These are phyloP conservation scores for Solanum sejunctum DNA, from an alignment of 257 asterid species.

Conservation along the genomic window DNA sequence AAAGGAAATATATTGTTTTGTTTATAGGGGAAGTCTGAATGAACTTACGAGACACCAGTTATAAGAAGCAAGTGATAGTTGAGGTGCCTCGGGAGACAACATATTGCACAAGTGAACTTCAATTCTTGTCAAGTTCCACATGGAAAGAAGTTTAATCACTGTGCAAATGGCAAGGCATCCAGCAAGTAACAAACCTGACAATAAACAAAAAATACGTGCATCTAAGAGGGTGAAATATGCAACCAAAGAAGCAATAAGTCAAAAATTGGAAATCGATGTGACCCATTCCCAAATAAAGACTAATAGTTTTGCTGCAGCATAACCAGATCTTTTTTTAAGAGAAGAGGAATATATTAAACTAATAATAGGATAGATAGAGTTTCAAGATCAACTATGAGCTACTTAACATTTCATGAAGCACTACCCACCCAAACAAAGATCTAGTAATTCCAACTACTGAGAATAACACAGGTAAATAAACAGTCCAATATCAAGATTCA, in stretches of 20 bases:
- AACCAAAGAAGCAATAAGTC: neutral
- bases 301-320: neutral
- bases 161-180: conserved; percentile 59
- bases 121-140: conserved; percentile 98
- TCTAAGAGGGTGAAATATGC: neutral
- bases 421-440: neutral
- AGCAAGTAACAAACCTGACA: conserved; percentile 53
- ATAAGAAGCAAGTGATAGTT: conserved; percentile 73
- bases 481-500: neutral
- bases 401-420: neutral
- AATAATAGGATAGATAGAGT: neutral
- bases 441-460: neutral
- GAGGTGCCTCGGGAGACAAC: conserved; percentile 95
- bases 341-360: neutral
- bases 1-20: neutral
- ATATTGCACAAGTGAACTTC: conserved; percentile 90
- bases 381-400: neutral
- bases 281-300: neutral
- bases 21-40: neutral
- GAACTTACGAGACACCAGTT: conserved; percentile 94
- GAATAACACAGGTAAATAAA: neutral
- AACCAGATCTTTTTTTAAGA: neutral
- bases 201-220: neutral
- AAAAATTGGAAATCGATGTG: neutral
- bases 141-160: conserved; percentile 67